Evolutionary conservation across 805 yeast genomes (phyloP).

Genomic region (Ogataea kodamae): DNA sequence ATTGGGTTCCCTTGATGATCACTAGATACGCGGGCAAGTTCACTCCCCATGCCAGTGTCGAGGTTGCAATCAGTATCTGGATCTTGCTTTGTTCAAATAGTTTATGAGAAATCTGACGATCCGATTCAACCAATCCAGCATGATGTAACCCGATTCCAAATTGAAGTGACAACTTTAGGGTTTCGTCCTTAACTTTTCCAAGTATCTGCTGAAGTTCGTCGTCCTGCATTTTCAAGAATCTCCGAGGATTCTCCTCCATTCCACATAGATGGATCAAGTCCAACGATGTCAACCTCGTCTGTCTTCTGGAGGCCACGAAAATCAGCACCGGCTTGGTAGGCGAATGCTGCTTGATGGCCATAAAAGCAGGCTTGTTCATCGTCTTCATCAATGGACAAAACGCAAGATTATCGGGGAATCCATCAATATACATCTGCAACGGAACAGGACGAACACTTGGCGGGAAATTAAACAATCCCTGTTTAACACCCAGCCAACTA

Average conservation of each 20-base stretch:
- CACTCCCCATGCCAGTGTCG: slow-evolving; percentile 88
- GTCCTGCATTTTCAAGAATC: slow-evolving; percentile 66
- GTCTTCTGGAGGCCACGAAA: slow-evolving; percentile 83
- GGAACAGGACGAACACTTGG: slow-evolving; percentile 84
- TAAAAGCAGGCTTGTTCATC: slow-evolving; percentile 85
- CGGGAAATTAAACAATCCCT: slow-evolving; percentile 77
- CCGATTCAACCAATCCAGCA: slow-evolving; percentile 75
- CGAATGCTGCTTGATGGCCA: slow-evolving; percentile 90
- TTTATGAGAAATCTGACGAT: slow-evolving; percentile 66
- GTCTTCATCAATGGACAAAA: slow-evolving; percentile 83
- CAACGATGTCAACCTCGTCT: slow-evolving; percentile 74
- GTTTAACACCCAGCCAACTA: slow-evolving; percentile 72
- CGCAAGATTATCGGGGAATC: slow-evolving; percentile 77
- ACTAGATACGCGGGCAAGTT: slow-evolving; percentile 79
- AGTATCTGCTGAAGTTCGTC: slow-evolving; percentile 52
- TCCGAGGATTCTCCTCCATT: slow-evolving; percentile 68
- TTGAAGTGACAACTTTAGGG: slow-evolving; percentile 67
- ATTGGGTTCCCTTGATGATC: slow-evolving; percentile 72
- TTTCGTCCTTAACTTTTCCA: slow-evolving; percentile 71
- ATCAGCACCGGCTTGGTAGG: slow-evolving; percentile 79
- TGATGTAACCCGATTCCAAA: slow-evolving; percentile 82
- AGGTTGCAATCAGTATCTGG: slow-evolving; percentile 72
- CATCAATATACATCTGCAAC: slow-evolving; percentile 81
- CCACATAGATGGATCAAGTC: slow-evolving; percentile 79
- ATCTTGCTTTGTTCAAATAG: slow-evolving; percentile 65